These are phyloP conservation scores for Centella asiatica DNA, from an alignment of 129 eudicot species.

Conservation along the genomic window DNA sequence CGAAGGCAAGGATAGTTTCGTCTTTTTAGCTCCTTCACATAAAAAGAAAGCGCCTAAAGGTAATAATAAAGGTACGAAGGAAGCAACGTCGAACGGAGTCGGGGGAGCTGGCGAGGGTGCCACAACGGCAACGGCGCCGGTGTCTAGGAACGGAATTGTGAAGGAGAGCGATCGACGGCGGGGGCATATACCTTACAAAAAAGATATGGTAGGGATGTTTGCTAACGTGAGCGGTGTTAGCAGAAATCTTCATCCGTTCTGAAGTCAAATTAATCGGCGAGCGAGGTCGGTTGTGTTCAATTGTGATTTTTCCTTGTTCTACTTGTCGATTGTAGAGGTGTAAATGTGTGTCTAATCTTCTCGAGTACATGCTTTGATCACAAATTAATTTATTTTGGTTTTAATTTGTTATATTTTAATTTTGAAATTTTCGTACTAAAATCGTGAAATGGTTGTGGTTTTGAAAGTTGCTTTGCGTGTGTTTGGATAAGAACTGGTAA, in stretches of 20 bases:
- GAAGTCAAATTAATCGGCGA: not conserved
- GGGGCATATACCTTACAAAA: conserved; percentile 35
- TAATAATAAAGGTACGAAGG: not conserved
- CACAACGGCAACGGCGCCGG: conserved; percentile 12
- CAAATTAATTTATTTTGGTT: too few relatives aligned
- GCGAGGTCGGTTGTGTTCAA: not conserved
- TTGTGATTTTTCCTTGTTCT: not conserved
- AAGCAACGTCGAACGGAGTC: conserved; percentile 2
- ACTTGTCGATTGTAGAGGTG: not conserved
- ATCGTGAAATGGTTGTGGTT: too few relatives aligned
- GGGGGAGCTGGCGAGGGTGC: conserved; percentile 8
- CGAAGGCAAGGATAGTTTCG: conserved; percentile 38
- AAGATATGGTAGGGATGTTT: conserved; percentile 40
- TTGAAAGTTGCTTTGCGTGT: too few relatives aligned
- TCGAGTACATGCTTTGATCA: too few relatives aligned
- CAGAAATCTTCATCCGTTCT: conserved; percentile 41
- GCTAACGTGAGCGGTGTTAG: conserved; percentile 37
- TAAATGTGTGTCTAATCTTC: too few relatives aligned
- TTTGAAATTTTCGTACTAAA: too few relatives aligned
- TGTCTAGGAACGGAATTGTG: conserved; percentile 12
- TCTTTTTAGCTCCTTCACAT: conserved; percentile 14
- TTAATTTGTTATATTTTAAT: too few relatives aligned
- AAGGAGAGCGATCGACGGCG: conserved; percentile 29
- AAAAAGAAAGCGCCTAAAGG: not conserved
- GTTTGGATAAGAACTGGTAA: too few relatives aligned